These are phyloP conservation scores for Heimioporus sp. DNA, from an alignment of 768 basidiomycete species.

Conservation along the genomic window DNA sequence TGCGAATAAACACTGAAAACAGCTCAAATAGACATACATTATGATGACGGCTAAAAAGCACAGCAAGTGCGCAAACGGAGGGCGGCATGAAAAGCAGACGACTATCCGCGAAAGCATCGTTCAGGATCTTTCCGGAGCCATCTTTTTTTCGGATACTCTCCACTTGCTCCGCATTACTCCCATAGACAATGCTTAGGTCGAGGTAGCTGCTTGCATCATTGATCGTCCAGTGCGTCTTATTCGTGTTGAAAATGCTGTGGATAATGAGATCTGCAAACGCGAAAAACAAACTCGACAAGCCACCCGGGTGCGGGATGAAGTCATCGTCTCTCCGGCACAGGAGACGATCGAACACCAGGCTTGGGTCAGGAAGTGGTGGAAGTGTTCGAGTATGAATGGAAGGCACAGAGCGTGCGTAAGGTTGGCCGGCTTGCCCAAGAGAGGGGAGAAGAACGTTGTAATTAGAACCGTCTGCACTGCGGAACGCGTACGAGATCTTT, in stretches of 20 bases:
- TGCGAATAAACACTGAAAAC: not conserved
- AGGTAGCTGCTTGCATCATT: slow-evolving; percentile 74
- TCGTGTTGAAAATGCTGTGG: slow-evolving; percentile 67
- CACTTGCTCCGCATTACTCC: slow-evolving; percentile 47
- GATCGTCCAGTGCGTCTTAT: slow-evolving; percentile 43
- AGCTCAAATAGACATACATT: slow-evolving; percentile 46
- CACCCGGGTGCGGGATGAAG: slow-evolving; percentile 58
- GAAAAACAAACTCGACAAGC: slow-evolving; percentile 73
- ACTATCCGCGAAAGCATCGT: slow-evolving; percentile 69
- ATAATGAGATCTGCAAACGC: slow-evolving; percentile 78
- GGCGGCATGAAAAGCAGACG: slow-evolving; percentile 74
- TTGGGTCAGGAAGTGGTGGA: slow-evolving; percentile 59
- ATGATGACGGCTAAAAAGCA: slow-evolving; percentile 72
- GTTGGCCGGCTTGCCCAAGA: slow-evolving; percentile 57
- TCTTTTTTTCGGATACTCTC: slow-evolving; percentile 56
- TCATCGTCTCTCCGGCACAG: slow-evolving; percentile 38
- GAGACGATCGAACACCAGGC: slow-evolving; percentile 69
- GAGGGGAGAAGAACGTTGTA: slow-evolving; percentile 55
- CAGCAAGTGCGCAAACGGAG: slow-evolving; percentile 60
- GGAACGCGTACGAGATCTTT: slow-evolving; percentile 47
- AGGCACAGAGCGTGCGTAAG: slow-evolving; percentile 69
- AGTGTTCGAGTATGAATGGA: slow-evolving; percentile 41
- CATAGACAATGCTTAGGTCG: slow-evolving; percentile 75
- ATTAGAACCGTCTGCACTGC: slow-evolving; percentile 59
- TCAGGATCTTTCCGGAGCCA: slow-evolving; percentile 63